These are phyloP conservation scores for Apostasia shenzhenica DNA, from an alignment of 106 monocot genomes.

Conservation along the genomic window DNA sequence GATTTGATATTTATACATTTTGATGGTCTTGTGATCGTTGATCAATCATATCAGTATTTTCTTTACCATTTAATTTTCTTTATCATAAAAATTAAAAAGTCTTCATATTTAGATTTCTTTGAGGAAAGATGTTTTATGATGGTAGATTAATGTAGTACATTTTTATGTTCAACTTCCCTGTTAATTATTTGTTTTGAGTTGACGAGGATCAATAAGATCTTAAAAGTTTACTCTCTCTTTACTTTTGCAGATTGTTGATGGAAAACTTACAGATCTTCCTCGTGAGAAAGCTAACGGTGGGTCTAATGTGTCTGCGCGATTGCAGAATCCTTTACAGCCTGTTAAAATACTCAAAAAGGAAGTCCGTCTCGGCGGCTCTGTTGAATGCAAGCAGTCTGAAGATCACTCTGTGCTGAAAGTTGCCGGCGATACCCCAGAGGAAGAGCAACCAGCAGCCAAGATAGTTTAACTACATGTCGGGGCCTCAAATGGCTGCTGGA, in stretches of 20 bases:
- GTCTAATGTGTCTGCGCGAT: neutral
- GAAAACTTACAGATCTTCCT: neutral
- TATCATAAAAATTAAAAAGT: too few species aligned
- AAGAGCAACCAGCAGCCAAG: constrained; percentile 6
- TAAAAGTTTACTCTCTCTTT: too few species aligned
- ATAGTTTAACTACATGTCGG: constrained; percentile 1
- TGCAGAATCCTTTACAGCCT: constrained; percentile 5
- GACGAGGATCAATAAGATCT: neutral
- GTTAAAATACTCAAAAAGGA: constrained; percentile 6
- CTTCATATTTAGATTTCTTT: too few species aligned
- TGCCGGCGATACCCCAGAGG: constrained; percentile 1
- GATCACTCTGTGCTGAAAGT: constrained; percentile 3
- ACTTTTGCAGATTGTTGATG: constrained; percentile 1
- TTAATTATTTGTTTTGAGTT: neutral
- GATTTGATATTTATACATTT: too few species aligned
- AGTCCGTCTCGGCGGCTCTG: neutral
- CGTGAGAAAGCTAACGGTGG: constrained; percentile 13
- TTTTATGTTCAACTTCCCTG: too few species aligned
- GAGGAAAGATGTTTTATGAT: too few species aligned
- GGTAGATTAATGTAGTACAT: too few species aligned
- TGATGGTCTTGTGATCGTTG: too few species aligned
- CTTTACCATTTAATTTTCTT: too few species aligned
- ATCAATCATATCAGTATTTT: too few species aligned
- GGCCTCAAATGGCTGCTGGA: constrained; percentile 10
- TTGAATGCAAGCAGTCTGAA: neutral